These are phyloP conservation scores for Spizellomyces punctatus DNA, from an alignment of 192 early-diverging fungal genomes.

Conservation along the genomic window DNA sequence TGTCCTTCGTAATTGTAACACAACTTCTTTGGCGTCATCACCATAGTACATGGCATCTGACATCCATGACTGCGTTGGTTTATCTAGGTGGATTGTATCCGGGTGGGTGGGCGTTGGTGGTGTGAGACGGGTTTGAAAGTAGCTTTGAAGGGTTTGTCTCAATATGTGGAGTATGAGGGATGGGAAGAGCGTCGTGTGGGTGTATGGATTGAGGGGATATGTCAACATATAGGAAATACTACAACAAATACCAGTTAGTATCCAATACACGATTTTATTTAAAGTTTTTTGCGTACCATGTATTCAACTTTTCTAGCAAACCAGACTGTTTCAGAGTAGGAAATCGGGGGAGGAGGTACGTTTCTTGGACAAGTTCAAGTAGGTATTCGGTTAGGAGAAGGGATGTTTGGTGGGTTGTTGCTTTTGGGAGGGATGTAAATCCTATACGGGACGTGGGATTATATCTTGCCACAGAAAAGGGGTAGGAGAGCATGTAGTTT, in stretches of 20 bases:
- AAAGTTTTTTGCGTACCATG: neutral
- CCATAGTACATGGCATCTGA: neutral
- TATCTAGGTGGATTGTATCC: neutral
- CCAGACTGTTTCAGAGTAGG: neutral
- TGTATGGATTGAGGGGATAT: neutral
- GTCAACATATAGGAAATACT: slow-evolving; percentile 1
- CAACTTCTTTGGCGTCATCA: neutral
- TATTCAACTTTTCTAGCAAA: neutral
- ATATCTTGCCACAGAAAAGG: neutral
- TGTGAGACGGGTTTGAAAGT: neutral
- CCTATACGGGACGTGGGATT: neutral
- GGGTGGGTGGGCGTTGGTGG: neutral
- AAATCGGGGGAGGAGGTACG: neutral
- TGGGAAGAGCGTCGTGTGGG: neutral
- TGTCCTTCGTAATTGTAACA: neutral
- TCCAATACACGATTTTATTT: neutral
- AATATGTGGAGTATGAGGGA: neutral
- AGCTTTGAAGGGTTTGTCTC: neutral
- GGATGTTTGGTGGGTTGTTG: neutral
- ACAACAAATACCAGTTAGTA: neutral
- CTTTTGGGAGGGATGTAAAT: neutral
- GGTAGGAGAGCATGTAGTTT: neutral
- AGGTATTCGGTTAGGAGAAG: neutral
- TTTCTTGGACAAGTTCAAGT: neutral
- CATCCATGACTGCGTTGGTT: neutral